phyloP scores from a whole-genome alignment of 805 yeast genomes.

The Wickerhamia fluorescens region DNA sequence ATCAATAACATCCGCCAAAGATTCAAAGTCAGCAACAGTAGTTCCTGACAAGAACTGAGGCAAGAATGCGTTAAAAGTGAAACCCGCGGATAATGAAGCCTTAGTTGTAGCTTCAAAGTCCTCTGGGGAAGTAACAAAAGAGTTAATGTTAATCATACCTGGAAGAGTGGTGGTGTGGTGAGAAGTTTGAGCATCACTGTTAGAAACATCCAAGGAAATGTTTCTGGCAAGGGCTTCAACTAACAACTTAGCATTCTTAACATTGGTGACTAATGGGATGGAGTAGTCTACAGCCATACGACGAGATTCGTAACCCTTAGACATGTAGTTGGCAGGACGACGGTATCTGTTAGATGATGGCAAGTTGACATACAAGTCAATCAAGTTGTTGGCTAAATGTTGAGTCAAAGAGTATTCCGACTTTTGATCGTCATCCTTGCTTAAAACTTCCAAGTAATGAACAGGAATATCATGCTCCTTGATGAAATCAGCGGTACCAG shows the following conservation, averaged over 20 bases:
- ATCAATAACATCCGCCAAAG: conserved; percentile 60
- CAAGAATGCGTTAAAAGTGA: conserved; percentile 75
- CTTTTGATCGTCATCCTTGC: conserved; percentile 70
- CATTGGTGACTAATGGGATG: conserved; percentile 95
- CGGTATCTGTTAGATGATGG: conserved; percentile 97
- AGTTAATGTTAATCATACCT: conserved; percentile 76
- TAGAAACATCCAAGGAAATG: conserved; percentile 57
- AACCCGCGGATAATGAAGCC: conserved; percentile 75
- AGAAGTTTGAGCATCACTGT: conserved; percentile 85
- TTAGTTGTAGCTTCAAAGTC: conserved; percentile 66
- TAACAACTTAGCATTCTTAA: conserved; percentile 91
- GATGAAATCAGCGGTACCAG: conserved; percentile 98
- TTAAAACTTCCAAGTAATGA: conserved; percentile 84
- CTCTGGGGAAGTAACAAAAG: conserved; percentile 67
- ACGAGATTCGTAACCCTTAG: conserved; percentile 96
- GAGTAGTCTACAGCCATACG: conserved; percentile 99
- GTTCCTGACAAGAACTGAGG: conserved; percentile 65
- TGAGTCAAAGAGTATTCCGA: conserved; percentile 92
- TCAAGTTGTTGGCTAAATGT: conserved; percentile 93
- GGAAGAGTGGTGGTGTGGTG: conserved; percentile 78
- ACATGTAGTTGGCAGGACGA: conserved; percentile 97
- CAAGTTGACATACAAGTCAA: conserved; percentile 91
- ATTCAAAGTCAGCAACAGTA: conserved; percentile 54
- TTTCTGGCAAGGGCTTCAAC: conserved; percentile 88
- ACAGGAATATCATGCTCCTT: conserved; percentile 93